A percentile compares a stretch with the other conserved stretches of the same genome.
These are phyloP conservation scores for Drechslerella stenobrocha DNA, from an alignment of 2,329 filamentous ascomycete genomes.

Conservation along the genomic window DNA sequence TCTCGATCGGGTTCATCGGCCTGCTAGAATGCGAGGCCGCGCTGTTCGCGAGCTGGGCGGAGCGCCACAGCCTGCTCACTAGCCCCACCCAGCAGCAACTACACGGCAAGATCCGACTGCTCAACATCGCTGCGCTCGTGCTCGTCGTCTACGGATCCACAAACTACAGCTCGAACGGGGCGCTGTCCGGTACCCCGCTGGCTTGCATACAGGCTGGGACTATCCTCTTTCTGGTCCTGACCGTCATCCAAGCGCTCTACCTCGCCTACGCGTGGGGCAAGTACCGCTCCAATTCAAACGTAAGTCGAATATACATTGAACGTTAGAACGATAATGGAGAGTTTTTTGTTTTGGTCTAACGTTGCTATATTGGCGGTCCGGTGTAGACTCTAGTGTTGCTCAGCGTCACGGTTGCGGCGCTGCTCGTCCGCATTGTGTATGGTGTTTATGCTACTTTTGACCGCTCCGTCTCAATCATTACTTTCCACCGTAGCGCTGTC, in stretches of 20 bases:
- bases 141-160: conserved; percentile 32
- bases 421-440: conserved; percentile 47
- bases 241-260: conserved; percentile 29
- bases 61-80: conserved; percentile 22
- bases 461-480: conserved; percentile 25
- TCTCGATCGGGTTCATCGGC: conserved; percentile 42
- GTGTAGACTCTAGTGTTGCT: conserved; percentile 25
- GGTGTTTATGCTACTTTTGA: conserved; percentile 40
- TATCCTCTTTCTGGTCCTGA: conserved; percentile 35
- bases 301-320: conserved; percentile 1
- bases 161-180: conserved; percentile 8
- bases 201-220: conserved; percentile 40
- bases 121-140: conserved; percentile 30
- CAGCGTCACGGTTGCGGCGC: not conserved
- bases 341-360: not conserved
- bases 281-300: conserved; percentile 5
- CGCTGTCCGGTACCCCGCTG: not conserved
- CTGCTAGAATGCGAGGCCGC: conserved; percentile 39
- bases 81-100: conserved; percentile 20
- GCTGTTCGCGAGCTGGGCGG: conserved; percentile 34
- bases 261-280: conserved; percentile 22
- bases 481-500: conserved; percentile 2
- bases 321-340: too few species aligned
- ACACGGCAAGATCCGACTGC: conserved; percentile 32
- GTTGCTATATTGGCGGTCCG: too few species aligned